Evolutionary conservation across 169 alveolate species (phyloP).

Genomic region (Plasmodium inui): DNA sequence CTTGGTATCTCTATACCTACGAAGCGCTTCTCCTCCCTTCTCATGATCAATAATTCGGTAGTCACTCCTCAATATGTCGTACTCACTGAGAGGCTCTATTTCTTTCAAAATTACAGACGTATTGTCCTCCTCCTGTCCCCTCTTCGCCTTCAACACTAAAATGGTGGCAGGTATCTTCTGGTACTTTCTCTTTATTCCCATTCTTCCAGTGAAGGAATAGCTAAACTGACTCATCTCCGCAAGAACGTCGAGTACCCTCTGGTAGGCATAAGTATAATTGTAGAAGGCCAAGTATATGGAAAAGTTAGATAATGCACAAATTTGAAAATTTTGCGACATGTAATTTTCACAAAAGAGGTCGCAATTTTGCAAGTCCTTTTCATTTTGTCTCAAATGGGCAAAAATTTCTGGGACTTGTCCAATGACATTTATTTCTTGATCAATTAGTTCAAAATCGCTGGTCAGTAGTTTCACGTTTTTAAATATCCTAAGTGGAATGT

Average conservation of each 20-base stretch:
- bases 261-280: constrained; percentile 75
- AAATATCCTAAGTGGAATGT: constrained; percentile 52
- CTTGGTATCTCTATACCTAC: not conserved
- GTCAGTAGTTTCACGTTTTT: constrained; percentile 36
- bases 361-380: constrained; percentile 18
- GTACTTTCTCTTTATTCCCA: constrained; percentile 84
- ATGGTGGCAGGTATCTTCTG: constrained; percentile 80
- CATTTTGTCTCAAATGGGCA: constrained; percentile 12
- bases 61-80: constrained; percentile 66
- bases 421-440: constrained; percentile 20
- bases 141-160: constrained; percentile 77
- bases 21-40: not conserved
- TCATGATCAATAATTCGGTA: constrained; percentile 15
- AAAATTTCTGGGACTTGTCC: constrained; percentile 11
- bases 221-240: constrained; percentile 74
- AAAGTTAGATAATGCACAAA: constrained; percentile 78
- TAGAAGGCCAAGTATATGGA: constrained; percentile 78
- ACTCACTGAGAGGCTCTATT: constrained; percentile 65
- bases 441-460: constrained; percentile 36
- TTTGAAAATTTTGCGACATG: constrained; percentile 66
- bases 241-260: constrained; percentile 42
- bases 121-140: constrained; percentile 45
- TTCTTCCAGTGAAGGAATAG: constrained; percentile 81
- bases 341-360: constrained; percentile 36
- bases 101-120: constrained; percentile 42